These are phyloP conservation scores for Termitomyces heimii DNA, from an alignment of 768 basidiomycete genomes.

Conservation along the genomic window DNA sequence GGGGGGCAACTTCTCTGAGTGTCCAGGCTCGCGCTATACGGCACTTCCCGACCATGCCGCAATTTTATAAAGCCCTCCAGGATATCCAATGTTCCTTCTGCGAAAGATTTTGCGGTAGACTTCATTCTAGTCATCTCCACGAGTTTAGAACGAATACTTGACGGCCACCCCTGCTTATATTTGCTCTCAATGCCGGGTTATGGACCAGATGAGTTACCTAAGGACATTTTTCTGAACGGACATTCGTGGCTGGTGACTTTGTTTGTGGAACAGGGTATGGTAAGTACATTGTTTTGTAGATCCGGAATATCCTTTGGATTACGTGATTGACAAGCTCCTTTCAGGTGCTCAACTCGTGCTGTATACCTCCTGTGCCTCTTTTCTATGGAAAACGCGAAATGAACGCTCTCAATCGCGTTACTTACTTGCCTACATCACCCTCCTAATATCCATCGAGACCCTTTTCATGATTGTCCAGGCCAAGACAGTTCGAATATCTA, in stretches of 20 bases:
- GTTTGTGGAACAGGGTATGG: neutral
- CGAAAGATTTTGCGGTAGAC: neutral
- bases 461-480: neutral
- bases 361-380: neutral
- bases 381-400: neutral
- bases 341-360: neutral
- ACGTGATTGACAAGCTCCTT: neutral
- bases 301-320: neutral
- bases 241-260: neutral
- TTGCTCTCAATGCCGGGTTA: neutral
- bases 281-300: neutral
- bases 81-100: neutral
- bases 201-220: neutral
- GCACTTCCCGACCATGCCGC: neutral
- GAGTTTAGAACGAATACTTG: neutral
- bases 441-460: neutral
- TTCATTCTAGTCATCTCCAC: neutral
- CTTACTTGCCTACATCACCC: neutral
- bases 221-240: neutral
- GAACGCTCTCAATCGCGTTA: neutral
- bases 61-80: neutral
- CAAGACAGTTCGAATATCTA: conserved; percentile 28
- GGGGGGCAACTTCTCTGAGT: too few relatives aligned
- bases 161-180: neutral
- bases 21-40: neutral